phyloP scores from a whole-genome alignment of 208 protist species.

The Crithidia sp. region DNA sequence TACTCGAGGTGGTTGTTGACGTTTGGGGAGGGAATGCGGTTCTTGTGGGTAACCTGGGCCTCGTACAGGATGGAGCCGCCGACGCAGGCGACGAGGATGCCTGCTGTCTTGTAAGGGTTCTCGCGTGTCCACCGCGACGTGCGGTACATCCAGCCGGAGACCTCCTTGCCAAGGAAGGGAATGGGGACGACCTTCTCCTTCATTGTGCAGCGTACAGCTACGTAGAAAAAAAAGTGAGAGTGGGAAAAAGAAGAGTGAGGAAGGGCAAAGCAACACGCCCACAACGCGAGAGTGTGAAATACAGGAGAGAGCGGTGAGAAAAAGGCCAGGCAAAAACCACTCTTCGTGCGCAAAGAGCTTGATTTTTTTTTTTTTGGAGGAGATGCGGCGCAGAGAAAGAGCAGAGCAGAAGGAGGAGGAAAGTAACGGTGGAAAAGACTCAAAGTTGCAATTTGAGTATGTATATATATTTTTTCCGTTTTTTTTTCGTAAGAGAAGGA shows the following conservation, averaged over 20 bases:
- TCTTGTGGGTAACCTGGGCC: conserved; percentile 78
- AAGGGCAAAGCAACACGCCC: no score
- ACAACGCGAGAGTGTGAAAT: no score
- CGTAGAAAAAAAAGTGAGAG: not conserved
- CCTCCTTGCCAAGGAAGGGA: conserved; percentile 78
- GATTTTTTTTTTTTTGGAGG: no score
- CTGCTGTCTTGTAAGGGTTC: conserved; percentile 60
- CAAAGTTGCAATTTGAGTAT: no score
- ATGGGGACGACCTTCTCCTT: conserved; percentile 86
- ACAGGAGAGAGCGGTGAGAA: no score
- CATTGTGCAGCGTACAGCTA: conserved; percentile 40
- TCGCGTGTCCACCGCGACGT: conserved; percentile 69
- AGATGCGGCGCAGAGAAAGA: no score
- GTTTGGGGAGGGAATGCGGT: conserved; percentile 81
- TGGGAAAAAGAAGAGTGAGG: not conserved
- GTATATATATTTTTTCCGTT: no score
- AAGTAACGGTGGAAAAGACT: no score
- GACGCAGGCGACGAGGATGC: conserved; percentile 51
- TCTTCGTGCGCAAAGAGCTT: no score
- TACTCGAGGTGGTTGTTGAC: conserved; percentile 89
- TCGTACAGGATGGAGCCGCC: conserved; percentile 75
- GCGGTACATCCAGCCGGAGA: conserved; percentile 84
- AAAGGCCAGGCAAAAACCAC: no score
- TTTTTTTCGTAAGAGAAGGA: no score
- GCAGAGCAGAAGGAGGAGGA: no score